Conservation (phyloP, 2,329 filamentous ascomycete genomes). For the Ophiostoma perfectum region DNA sequence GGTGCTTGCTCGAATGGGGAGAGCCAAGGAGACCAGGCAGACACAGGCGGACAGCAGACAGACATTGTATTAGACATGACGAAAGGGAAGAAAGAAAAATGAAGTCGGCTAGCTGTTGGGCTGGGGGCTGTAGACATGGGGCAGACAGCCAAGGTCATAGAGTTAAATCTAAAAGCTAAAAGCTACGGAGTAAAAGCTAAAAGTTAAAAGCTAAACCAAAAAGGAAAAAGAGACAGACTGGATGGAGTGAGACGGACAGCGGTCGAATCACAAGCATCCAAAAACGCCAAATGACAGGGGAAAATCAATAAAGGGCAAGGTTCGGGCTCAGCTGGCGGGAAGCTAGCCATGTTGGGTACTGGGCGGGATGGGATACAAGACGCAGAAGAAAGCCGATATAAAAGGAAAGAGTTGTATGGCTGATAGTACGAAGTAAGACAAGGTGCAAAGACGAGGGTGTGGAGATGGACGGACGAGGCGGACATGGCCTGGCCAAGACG, state of each 20-base stretch:
- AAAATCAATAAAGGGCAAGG: neutral
- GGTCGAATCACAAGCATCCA: neutral
- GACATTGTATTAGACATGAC: neutral
- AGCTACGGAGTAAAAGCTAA: neutral
- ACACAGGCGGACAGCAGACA: neutral
- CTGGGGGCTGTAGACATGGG: neutral
- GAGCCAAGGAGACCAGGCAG: neutral
- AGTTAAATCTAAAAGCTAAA: neutral
- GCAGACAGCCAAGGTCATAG: neutral
- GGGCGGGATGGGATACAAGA: neutral
- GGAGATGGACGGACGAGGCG: neutral
- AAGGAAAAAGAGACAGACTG: neutral
- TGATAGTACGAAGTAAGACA: neutral
- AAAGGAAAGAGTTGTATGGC: neutral
- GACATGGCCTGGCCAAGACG: neutral
- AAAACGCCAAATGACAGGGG: conserved; percentile 12
- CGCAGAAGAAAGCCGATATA: neutral
- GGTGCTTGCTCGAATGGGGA: neutral
- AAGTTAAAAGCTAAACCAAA: no score
- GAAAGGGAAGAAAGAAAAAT: neutral
- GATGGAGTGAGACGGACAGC: neutral
- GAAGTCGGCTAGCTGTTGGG: neutral
- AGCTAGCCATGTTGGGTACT: conserved; percentile 1
- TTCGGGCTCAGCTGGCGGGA: conserved; percentile 2
- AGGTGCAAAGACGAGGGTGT: neutral